Base-by-base conservation (phyloP, 495 filamentous ascomycete species). In the Penicillium mononematosum region DNA sequence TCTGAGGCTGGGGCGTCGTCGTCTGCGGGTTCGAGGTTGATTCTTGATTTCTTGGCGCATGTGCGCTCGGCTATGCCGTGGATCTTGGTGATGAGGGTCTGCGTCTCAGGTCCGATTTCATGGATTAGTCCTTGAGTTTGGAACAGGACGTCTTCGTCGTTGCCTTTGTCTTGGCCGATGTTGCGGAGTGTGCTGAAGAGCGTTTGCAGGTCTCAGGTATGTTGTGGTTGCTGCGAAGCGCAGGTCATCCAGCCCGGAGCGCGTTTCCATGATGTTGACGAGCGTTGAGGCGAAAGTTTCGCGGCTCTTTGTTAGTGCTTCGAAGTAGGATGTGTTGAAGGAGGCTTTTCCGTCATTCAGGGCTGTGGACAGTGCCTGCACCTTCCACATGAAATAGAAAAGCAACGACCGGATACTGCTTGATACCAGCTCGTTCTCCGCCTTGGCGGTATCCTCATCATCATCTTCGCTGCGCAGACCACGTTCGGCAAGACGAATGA, bases 311-410 rank as follows among this genome's bases (percentile, higher is more conserved):
- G 73, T 72, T 19, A 75, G 60, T 1, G 75, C 61, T 58, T 76
- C 75, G 45, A 79, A 79, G 34, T 76, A 78, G 0, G 63, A 84
- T 65, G 52, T 83, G 65, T 45, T 83, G 78, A 58, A 95, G 64
- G 55, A 59, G 10, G 73, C 69, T 42, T 73, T 76, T 8, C 72
- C 75, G 7, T 70, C 60, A 27, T 63, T 69, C 43, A 80, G 42
- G 17, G 71, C 65, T n/a, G 66, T 63, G 31, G 70, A 65, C 34
- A 82, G 59, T 39, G 69, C 69, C 45, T 85, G 84, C 9, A 90
- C 80, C 60, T 92, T 92, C 94, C 94, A 98, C 86, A 96, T 89
- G 70, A 96, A 94, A 74, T 96, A 98, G 75, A 92, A 90, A 24
- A 92, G 74, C 22, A 88, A 70, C 6, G 86, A 78, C 58, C 86